Evolutionary conservation across 352 stramenopile genomes (phyloP).

Genomic region (Pythium rhizo-oryzae): DNA sequence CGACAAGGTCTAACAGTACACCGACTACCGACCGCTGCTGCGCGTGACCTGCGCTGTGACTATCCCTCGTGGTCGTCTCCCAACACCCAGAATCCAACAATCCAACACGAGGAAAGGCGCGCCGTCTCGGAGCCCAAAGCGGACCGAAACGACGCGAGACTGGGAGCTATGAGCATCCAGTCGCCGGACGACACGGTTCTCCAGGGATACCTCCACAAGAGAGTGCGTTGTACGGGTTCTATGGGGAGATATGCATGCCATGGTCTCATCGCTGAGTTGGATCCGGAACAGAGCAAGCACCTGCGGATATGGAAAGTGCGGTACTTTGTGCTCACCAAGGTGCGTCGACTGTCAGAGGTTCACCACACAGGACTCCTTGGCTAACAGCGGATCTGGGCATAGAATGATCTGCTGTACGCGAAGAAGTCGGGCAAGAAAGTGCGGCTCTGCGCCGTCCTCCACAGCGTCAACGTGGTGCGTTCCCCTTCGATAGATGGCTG

Average conservation of each 20-base stretch:
- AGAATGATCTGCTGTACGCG: slow-evolving; percentile 79
- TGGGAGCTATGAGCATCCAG: slow-evolving; percentile 58
- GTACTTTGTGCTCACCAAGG: slow-evolving; percentile 83
- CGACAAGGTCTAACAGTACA: not conserved
- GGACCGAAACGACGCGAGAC: not conserved
- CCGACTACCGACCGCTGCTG: no score
- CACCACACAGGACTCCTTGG: not conserved
- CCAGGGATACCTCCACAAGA: slow-evolving; percentile 88
- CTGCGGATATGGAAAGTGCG: slow-evolving; percentile 87
- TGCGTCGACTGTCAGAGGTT: slow-evolving; percentile 5
- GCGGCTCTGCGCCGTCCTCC: slow-evolving; percentile 45
- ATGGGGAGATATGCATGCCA: not conserved
- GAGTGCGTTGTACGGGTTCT: slow-evolving; percentile 35
- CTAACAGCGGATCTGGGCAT: not conserved
- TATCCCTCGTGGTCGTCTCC: no score
- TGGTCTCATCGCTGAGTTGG: no score
- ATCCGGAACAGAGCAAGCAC: slow-evolving; percentile 69
- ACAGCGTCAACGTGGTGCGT: slow-evolving; percentile 69
- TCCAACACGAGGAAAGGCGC: no score
- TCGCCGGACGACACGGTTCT: slow-evolving; percentile 55
- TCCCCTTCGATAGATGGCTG: not conserved
- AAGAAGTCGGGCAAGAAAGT: slow-evolving; percentile 85
- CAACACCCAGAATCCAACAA: no score
- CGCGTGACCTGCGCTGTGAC: no score
- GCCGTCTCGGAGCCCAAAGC: not conserved